phyloP scores from a whole-genome alignment of 768 basidiomycete genomes.

The Agrocybe pediades region DNA sequence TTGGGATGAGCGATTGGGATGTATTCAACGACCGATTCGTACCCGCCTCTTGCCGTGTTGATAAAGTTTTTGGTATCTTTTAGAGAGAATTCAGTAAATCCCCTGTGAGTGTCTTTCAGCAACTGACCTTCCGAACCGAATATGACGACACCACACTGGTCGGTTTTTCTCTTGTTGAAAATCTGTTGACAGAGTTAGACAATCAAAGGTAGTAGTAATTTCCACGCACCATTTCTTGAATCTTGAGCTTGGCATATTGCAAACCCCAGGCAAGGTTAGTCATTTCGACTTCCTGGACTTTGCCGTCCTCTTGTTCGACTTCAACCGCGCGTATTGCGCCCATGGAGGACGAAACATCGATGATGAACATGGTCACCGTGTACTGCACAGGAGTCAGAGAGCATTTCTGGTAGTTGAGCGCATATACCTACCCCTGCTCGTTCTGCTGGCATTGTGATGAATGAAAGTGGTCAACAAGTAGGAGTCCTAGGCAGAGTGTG shows the following conservation, averaged over 20 bases:
- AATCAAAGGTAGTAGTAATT: not conserved
- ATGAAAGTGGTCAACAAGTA: slow-evolving; percentile 8
- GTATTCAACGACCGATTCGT: slow-evolving; percentile 73
- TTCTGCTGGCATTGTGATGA: slow-evolving; percentile 63
- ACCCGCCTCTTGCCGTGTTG: slow-evolving; percentile 62
- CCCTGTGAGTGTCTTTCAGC: not conserved
- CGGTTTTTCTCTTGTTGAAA: slow-evolving; percentile 89
- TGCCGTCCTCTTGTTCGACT: slow-evolving; percentile 54
- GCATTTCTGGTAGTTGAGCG: not conserved
- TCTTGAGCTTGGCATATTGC: slow-evolving; percentile 86
- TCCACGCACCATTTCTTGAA: slow-evolving; percentile 80
- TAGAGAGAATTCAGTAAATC: not conserved
- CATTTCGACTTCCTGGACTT: slow-evolving; percentile 55
- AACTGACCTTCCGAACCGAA: slow-evolving; percentile 82
- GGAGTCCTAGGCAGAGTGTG: not conserved
- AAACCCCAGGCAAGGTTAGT: slow-evolving; percentile 81
- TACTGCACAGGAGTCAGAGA: slow-evolving; percentile 49
- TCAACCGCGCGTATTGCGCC: slow-evolving; percentile 59
- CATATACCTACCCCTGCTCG: slow-evolving; percentile 67
- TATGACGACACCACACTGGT: slow-evolving; percentile 86
- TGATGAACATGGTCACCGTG: slow-evolving; percentile 85
- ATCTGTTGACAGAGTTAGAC: slow-evolving; percentile 52
- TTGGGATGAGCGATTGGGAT: slow-evolving; percentile 71
- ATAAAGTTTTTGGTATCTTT: slow-evolving; percentile 70
- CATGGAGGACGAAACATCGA: slow-evolving; percentile 91